phyloP scores from a whole-genome alignment of 1,284 basidiomycete genomes.

The Irpex lacteus region DNA sequence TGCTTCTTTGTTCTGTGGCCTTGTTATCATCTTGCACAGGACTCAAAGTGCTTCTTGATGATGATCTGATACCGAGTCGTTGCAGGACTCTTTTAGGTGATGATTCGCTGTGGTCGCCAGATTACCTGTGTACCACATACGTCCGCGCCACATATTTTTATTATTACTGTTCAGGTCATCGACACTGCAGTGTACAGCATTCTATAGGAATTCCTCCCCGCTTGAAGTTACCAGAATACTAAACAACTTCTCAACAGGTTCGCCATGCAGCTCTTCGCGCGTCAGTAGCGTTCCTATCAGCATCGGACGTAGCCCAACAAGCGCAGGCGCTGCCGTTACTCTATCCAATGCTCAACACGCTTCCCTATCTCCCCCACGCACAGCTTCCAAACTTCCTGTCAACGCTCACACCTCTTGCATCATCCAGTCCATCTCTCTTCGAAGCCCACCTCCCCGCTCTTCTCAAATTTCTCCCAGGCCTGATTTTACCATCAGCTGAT shows the following conservation, averaged over 20 bases:
- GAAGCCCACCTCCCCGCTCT: slow-evolving; percentile 60
- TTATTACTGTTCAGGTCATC: neutral
- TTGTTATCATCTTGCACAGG: slow-evolving; percentile 1
- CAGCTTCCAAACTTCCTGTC: slow-evolving; percentile 63
- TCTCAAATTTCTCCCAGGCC: slow-evolving; percentile 60
- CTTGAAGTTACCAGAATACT: neutral
- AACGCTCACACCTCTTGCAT: slow-evolving; percentile 70
- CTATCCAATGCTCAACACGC: slow-evolving; percentile 66
- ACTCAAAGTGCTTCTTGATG: neutral
- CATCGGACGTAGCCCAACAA: slow-evolving; percentile 54
- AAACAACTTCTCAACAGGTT: slow-evolving; percentile 36
- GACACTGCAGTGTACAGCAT: neutral
- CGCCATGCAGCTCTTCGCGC: slow-evolving; percentile 61
- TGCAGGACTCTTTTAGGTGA: neutral
- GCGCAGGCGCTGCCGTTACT: slow-evolving; percentile 55
- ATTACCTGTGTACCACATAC: neutral
- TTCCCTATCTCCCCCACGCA: slow-evolving; percentile 50
- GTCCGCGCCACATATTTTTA: neutral
- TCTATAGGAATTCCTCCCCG: neutral
- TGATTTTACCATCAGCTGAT: slow-evolving; percentile 63
- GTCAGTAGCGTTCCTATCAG: slow-evolving; percentile 58
- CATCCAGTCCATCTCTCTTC: slow-evolving; percentile 65
- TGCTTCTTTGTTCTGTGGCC: neutral
- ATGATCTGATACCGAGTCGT: neutral
- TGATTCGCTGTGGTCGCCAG: neutral